Conservation (phyloP, 345 rosid species). For the Toxicodendron radicans region DNA sequence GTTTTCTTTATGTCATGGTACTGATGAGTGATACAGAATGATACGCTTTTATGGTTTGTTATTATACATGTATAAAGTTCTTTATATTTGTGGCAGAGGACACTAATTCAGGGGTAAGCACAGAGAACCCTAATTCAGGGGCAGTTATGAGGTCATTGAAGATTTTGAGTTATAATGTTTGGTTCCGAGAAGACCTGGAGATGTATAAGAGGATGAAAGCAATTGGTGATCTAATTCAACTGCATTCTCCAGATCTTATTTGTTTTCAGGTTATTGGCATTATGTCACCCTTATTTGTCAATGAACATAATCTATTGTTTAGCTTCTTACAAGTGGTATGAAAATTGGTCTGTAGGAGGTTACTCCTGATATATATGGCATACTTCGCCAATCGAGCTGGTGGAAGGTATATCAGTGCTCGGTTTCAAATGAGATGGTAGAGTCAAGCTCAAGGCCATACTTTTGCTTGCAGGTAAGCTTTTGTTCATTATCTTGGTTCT, state of each 20-base stretch:
- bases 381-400: slow-evolving; percentile 70
- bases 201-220: slow-evolving; percentile 77
- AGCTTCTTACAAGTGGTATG: not conserved
- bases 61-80: not conserved
- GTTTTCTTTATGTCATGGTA: not conserved
- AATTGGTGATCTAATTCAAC: slow-evolving; percentile 66
- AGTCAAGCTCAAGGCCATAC: slow-evolving; percentile 53
- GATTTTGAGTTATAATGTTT: slow-evolving; percentile 90
- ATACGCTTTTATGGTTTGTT: not conserved
- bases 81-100: slow-evolving; percentile 35
- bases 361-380: slow-evolving; percentile 62
- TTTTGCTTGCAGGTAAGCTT: slow-evolving; percentile 79
- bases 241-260: slow-evolving; percentile 84
- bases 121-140: slow-evolving; percentile 21
- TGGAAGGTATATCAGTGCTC: slow-evolving; percentile 84
- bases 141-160: slow-evolving; percentile 43
- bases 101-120: slow-evolving; percentile 26
- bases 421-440: slow-evolving; percentile 43
- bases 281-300: not conserved
- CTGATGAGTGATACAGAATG: not conserved
- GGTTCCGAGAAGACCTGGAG: slow-evolving; percentile 96
- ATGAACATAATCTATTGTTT: slow-evolving; percentile 6
- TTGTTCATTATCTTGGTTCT: not conserved
- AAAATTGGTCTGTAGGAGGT: slow-evolving; percentile 61
- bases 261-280: slow-evolving; percentile 76